These are phyloP conservation scores for Yarrowia divulgata DNA, from an alignment of 805 yeast genomes.

Conservation along the genomic window DNA sequence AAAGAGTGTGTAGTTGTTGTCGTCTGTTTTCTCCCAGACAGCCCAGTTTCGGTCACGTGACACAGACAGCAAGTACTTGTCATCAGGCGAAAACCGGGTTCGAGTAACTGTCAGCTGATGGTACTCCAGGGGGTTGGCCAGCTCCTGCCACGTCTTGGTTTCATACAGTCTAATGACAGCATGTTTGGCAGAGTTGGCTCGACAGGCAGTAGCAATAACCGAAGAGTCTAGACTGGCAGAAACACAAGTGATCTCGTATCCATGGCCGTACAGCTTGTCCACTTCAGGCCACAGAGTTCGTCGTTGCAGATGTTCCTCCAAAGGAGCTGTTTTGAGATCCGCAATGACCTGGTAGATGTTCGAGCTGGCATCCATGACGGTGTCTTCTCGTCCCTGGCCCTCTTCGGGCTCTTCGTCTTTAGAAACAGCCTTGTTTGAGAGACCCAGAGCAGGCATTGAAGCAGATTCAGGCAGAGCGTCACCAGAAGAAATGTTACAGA, in stretches of 20 bases:
- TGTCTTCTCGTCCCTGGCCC: slow-evolving; percentile 43
- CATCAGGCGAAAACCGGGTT: slow-evolving; percentile 74
- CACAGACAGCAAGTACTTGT: slow-evolving; percentile 70
- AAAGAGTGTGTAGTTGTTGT: slow-evolving; percentile 52
- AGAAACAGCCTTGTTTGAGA: slow-evolving; percentile 75
- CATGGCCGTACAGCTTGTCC: slow-evolving; percentile 96
- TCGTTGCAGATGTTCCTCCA: slow-evolving; percentile 90
- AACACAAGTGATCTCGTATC: slow-evolving; percentile 86
- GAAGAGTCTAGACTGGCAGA: slow-evolving; percentile 70
- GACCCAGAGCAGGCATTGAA: slow-evolving; percentile 88
- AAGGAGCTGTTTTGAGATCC: slow-evolving; percentile 67
- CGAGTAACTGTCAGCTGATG: slow-evolving; percentile 89
- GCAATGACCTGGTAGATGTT: slow-evolving; percentile 41
- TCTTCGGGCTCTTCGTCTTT: slow-evolving; percentile 53
- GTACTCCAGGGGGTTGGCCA: slow-evolving; percentile 63
- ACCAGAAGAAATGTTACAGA: slow-evolving; percentile 57
- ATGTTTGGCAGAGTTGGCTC: slow-evolving; percentile 82
- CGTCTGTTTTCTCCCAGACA: slow-evolving; percentile 62
- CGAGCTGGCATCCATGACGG: slow-evolving; percentile 44
- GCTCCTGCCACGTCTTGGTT: slow-evolving; percentile 65
- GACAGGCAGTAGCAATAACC: slow-evolving; percentile 87
- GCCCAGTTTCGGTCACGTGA: slow-evolving; percentile 90
- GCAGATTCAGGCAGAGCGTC: slow-evolving; percentile 77
- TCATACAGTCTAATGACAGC: slow-evolving; percentile 84
- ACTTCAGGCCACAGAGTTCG: slow-evolving; percentile 94